Evolutionary conservation across 768 basidiomycete genomes (phyloP).

Genomic region (Russula vinacea): DNA sequence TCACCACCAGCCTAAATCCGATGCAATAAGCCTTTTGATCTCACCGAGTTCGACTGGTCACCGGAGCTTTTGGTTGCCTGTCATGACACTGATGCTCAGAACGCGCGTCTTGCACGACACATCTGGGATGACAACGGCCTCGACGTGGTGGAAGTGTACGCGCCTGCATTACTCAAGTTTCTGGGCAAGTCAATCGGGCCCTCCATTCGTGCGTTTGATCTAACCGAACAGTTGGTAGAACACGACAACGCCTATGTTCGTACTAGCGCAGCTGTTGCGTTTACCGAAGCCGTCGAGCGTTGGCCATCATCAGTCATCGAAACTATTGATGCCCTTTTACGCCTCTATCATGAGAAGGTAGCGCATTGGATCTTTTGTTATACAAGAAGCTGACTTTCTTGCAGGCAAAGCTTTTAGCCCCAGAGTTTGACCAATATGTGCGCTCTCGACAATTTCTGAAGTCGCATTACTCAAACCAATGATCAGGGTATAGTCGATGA

Average conservation of each 20-base stretch:
- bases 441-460: slow-evolving; percentile 32
- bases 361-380: neutral
- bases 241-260: slow-evolving; percentile 83
- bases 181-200: slow-evolving; percentile 53
- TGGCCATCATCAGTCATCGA: slow-evolving; percentile 56
- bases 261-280: slow-evolving; percentile 60
- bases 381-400: slow-evolving; percentile 2
- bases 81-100: slow-evolving; percentile 89
- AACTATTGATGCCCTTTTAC: slow-evolving; percentile 55
- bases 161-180: slow-evolving; percentile 56
- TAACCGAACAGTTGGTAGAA: slow-evolving; percentile 42
- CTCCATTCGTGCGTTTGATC: slow-evolving; percentile 7
- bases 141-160: slow-evolving; percentile 70
- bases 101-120: slow-evolving; percentile 71
- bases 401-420: slow-evolving; percentile 79
- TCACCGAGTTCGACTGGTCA: slow-evolving; percentile 93
- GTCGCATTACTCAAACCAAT: slow-evolving; percentile 12
- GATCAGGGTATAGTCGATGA: slow-evolving; percentile 88
- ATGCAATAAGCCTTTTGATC: slow-evolving; percentile 71
- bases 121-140: slow-evolving; percentile 96
- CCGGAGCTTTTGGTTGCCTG: slow-evolving; percentile 82
- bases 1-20: neutral
- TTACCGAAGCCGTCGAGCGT: slow-evolving; percentile 72
- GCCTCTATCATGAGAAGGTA: slow-evolving; percentile 82
- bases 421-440: slow-evolving; percentile 92